Conservation (phyloP, 202 grass and related monocot genomes). For the Setaria viridis region DNA sequence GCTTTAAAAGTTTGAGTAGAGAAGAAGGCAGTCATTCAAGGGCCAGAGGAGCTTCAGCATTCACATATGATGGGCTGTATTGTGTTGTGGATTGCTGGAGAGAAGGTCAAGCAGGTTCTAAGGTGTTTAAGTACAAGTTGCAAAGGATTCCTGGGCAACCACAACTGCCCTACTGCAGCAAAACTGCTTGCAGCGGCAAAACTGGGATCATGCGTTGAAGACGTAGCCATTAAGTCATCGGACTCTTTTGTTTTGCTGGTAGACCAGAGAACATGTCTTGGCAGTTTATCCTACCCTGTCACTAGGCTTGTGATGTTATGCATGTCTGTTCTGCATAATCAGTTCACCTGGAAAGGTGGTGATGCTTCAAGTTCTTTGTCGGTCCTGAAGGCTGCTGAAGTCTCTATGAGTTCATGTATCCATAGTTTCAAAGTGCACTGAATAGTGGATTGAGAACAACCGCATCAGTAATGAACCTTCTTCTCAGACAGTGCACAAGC, state of each 20-base stretch:
- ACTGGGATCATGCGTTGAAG: conserved; percentile 63
- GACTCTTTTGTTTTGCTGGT: conserved; percentile 53
- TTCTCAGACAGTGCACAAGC: no score
- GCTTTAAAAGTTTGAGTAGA: conserved; percentile 43
- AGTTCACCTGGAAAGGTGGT: conserved; percentile 66
- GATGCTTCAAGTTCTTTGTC: not conserved
- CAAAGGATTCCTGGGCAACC: conserved; percentile 62
- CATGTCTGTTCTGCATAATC: not conserved
- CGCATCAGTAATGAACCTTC: no score
- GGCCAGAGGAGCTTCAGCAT: conserved; percentile 52
- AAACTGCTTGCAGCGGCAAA: conserved; percentile 42
- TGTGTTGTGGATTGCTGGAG: conserved; percentile 57
- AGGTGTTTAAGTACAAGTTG: conserved; percentile 60
- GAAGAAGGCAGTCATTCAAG: conserved; percentile 41
- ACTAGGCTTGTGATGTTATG: not conserved
- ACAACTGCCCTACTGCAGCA: conserved; percentile 28
- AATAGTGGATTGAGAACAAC: conserved; percentile 39
- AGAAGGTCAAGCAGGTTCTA: conserved; percentile 42
- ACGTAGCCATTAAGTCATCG: not conserved
- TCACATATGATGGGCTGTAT: conserved; percentile 82
- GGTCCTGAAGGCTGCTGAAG: not conserved
- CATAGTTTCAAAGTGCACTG: conserved; percentile 61
- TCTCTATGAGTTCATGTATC: conserved; percentile 54
- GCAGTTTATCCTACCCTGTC: not conserved
- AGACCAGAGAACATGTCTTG: not conserved